Evolutionary conservation across 139 green algal genomes (phyloP).

Genomic region (Yamagishiella unicocca): DNA sequence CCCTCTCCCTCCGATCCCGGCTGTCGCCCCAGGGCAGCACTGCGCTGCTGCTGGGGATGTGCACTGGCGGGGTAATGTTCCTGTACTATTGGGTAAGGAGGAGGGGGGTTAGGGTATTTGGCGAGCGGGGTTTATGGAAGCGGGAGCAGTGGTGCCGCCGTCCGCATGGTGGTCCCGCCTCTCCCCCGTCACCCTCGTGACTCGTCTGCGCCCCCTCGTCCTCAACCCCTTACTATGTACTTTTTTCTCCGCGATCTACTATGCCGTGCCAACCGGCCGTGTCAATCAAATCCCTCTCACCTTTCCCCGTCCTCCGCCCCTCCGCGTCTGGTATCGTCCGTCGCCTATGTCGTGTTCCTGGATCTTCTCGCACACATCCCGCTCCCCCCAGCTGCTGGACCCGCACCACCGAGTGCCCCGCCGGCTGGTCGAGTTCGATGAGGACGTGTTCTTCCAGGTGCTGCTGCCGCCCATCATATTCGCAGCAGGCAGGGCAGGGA

Average conservation of each 20-base stretch:
- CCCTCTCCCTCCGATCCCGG: too few relatives aligned
- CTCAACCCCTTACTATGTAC: not conserved
- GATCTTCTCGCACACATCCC: not conserved
- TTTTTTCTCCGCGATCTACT: not conserved
- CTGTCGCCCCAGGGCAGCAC: constrained; percentile 16
- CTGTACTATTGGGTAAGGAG: not conserved
- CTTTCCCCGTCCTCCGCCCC: too few relatives aligned
- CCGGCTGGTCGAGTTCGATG: constrained; percentile 30
- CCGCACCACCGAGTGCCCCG: not conserved
- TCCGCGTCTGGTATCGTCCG: too few relatives aligned
- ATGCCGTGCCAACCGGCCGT: too few relatives aligned
- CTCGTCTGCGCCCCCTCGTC: not conserved
- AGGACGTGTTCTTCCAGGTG: constrained; percentile 50
- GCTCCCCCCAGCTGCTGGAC: not conserved
- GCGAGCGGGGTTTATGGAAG: not conserved
- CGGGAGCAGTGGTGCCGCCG: not conserved
- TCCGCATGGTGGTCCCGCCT: not conserved
- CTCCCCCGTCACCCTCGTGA: not conserved
- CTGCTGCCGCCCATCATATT: constrained; percentile 49
- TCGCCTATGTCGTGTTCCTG: too few relatives aligned
- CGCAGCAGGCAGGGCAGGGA: not conserved
- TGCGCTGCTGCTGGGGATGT: constrained; percentile 27
- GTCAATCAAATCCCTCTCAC: too few relatives aligned
- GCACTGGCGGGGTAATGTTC: not conserved
- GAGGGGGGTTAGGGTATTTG: not conserved